Percentiles rank a stretch among this genome's conserved stretches.
These are phyloP conservation scores for Suhomyces vadensis DNA, from an alignment of 805 yeast species.

Conservation along the genomic window DNA sequence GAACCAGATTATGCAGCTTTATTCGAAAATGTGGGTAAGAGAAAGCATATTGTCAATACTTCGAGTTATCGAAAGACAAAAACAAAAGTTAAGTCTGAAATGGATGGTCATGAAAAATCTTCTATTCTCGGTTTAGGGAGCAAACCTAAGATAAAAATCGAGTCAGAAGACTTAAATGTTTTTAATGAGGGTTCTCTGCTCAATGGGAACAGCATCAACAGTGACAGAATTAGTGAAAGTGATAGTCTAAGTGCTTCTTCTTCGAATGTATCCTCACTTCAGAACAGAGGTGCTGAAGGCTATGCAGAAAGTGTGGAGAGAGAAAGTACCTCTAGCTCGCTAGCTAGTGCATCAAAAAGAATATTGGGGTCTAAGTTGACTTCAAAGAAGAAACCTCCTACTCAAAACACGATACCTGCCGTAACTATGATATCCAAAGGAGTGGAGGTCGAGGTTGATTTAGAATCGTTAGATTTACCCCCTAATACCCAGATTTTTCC, in stretches of 20 bases:
- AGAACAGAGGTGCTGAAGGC: slow-evolving; percentile 1
- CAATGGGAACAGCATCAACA: background rate
- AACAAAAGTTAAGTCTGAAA: slow-evolving; percentile 23
- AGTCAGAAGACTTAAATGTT: background rate
- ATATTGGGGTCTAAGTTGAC: slow-evolving; percentile 41
- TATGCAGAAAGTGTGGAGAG: background rate
- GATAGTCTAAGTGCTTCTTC: slow-evolving; percentile 6
- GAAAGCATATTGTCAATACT: slow-evolving; percentile 31
- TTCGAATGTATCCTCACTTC: slow-evolving; percentile 10
- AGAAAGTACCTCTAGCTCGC: slow-evolving; percentile 2
- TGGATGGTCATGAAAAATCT: slow-evolving; percentile 8
- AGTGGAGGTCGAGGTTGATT: slow-evolving; percentile 41
- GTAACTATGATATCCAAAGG: slow-evolving; percentile 27
- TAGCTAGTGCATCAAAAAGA: slow-evolving; percentile 34
- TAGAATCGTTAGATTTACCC: slow-evolving; percentile 41
- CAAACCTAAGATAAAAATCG: slow-evolving; percentile 3
- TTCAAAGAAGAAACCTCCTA: slow-evolving; percentile 26
- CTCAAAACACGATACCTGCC: slow-evolving; percentile 10
- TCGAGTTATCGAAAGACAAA: slow-evolving; percentile 27
- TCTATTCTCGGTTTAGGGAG: slow-evolving; percentile 5
- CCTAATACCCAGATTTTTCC: slow-evolving; percentile 40
- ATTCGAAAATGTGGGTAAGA: slow-evolving; percentile 44
- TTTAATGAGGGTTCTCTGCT: background rate
- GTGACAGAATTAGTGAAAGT: background rate
- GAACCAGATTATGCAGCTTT: slow-evolving; percentile 47